Evolutionary conservation across 257 asterid genomes (phyloP).

Genomic region (Galeopsis tetrahit): DNA sequence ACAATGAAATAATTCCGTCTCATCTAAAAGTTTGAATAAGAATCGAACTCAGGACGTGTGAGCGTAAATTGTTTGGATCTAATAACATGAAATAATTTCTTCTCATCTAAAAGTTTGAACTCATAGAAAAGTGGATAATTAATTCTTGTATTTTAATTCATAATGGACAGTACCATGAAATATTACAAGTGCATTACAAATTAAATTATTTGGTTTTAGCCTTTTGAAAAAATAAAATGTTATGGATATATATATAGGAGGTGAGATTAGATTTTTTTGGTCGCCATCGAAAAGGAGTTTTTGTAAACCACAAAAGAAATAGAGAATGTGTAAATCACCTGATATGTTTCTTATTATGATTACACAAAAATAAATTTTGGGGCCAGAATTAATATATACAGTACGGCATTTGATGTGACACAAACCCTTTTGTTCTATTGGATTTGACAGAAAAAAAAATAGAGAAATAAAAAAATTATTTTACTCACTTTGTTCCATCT

Average conservation of each 20-base stretch:
- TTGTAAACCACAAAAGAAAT: constrained; percentile 12
- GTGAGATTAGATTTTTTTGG: constrained; percentile 28
- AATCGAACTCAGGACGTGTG: too few relatives aligned
- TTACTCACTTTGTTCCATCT: too few relatives aligned
- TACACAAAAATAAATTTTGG: constrained; percentile 39
- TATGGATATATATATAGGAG: neutral
- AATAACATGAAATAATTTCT: too few relatives aligned
- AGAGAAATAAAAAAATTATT: neutral
- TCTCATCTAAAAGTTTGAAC: too few relatives aligned
- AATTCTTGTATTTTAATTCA: too few relatives aligned
- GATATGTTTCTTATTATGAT: constrained; percentile 41
- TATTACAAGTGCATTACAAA: neutral
- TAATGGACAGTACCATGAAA: neutral
- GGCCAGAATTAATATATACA: constrained; percentile 33
- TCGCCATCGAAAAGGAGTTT: constrained; percentile 34
- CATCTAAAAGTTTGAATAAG: too few relatives aligned
- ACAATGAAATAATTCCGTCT: too few relatives aligned
- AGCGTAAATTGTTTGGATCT: too few relatives aligned
- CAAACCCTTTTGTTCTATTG: constrained; percentile 41
- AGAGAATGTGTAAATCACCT: constrained; percentile 48
- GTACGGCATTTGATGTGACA: constrained; percentile 49
- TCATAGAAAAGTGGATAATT: too few relatives aligned
- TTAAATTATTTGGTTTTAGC: neutral
- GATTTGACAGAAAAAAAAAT: constrained; percentile 31
- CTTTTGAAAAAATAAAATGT: neutral